Base-by-base conservation (phyloP, 305 asterid species). In the Coffea humblotiana region DNA sequence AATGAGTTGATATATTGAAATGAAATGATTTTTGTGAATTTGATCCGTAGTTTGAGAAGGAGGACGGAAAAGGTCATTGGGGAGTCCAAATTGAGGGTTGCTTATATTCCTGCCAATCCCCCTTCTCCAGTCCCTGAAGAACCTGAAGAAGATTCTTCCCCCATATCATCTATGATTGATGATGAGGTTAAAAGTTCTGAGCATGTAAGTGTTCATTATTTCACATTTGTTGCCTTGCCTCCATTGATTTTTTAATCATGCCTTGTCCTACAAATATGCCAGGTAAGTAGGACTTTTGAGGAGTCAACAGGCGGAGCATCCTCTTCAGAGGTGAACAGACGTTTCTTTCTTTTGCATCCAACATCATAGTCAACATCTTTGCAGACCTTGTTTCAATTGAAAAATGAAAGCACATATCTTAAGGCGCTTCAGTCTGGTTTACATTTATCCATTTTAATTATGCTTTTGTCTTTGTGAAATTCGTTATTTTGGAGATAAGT, bases 121-220 rank as follows among this genome's bases (percentile, higher is more conserved):
- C 98, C 98, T 61, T 92, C 98, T 73, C 97, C 98, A 16, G 98
- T 93, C 60, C 98, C 98, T 8, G 98, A 94, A 92, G 98, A 88
- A 80, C 92, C 96, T 27, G 98, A 94, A 88, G 98, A 93, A 83
- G 95, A 91, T 64, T 88, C 87, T 78, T 88, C 98, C 71, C 93
- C 97, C 23, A 88, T 90, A 84, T 80, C 92, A 67, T 90, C 92
- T 65, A 86, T 89, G 29, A 83, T 88, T 68, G 96, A 90, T 72
- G 94, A 91, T 77, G 98, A 90, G 82, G 82, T 81, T 81, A 85
- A 77, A 76, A 90, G 48, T 73, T 80, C 95, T 61, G 97, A 93
- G 70, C 82, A 88, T 82, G 93, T 93, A 83, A 88, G 96, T 84
- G 29, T 47, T 75, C 40, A 72, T 64, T 40, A 56, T 81, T 56